Percentiles rank a stretch among this genome's conserved stretches.
Evolutionary conservation across 2,329 filamentous ascomycete genomes (phyloP).

Genomic region (Colletotrichum higginsianum): DNA sequence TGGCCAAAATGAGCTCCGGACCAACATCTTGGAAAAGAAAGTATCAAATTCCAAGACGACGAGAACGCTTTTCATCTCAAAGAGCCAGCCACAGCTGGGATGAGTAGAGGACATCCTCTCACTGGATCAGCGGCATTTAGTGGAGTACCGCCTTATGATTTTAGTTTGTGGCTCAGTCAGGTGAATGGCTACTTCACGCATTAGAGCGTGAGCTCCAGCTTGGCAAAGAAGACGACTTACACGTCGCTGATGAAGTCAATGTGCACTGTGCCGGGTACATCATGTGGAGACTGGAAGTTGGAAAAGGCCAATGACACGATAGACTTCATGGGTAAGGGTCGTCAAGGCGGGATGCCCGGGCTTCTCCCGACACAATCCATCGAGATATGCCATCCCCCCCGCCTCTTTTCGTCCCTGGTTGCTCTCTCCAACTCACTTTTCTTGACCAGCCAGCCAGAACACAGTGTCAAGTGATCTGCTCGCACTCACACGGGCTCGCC

Average conservation of each 20-base stretch:
- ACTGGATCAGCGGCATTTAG: background rate
- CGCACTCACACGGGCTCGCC: slow-evolving; percentile 12
- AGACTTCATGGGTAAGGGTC: background rate
- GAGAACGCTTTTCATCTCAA: no score
- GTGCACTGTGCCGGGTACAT: background rate
- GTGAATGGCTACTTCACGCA: background rate
- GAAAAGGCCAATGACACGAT: background rate
- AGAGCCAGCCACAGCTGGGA: background rate
- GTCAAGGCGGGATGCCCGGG: background rate
- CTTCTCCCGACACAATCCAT: background rate
- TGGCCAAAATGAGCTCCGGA: no score
- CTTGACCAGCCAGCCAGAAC: background rate
- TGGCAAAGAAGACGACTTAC: background rate
- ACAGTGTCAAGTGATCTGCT: background rate
- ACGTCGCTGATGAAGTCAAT: background rate
- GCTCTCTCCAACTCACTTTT: slow-evolving; percentile 4
- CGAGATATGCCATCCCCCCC: slow-evolving; percentile 9
- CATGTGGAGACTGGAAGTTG: background rate
- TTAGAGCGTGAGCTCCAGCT: background rate
- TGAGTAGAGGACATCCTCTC: background rate
- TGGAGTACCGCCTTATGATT: background rate
- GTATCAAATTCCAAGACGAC: no score
- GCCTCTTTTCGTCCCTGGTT: background rate
- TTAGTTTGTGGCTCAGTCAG: background rate
- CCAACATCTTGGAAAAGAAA: no score